phyloP scores from a whole-genome alignment of 495 filamentous ascomycete genomes.

The Podospora didyma region DNA sequence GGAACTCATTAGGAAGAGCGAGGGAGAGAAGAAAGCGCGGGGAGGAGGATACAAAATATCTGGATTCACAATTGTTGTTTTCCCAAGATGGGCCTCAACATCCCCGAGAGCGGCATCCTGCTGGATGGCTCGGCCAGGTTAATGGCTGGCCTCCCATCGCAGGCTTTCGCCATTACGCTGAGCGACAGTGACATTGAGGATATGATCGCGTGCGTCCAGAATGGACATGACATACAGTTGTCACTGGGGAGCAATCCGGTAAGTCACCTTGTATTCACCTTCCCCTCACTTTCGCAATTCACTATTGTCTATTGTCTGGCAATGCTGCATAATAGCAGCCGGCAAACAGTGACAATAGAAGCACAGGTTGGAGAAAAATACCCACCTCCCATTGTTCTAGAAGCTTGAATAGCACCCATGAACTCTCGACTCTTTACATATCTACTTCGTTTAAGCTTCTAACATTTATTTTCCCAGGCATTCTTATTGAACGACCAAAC shows the following conservation, averaged over 20 bases:
- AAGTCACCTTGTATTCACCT: constrained; percentile 32
- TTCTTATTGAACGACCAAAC: constrained; percentile 37
- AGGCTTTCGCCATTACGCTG: constrained; percentile 62
- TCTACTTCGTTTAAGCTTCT: constrained; percentile 9
- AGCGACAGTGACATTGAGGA: constrained; percentile 64
- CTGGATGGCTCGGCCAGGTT: constrained; percentile 38
- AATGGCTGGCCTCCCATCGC: constrained; percentile 33
- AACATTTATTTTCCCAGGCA: constrained; percentile 21
- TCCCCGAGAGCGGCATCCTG: constrained; percentile 41
- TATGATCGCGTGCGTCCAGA: constrained; percentile 62
- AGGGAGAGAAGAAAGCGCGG: neutral
- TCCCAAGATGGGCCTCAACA: constrained; percentile 32
- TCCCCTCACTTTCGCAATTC: constrained; percentile 12
- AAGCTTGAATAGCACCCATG: neutral
- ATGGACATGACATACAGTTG: constrained; percentile 57
- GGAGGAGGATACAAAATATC: constrained; percentile 7
- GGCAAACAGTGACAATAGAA: constrained; percentile 8
- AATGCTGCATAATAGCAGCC: constrained; percentile 10
- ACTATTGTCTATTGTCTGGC: constrained; percentile 16
- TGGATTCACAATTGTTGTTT: constrained; percentile 1
- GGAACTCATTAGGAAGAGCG: neutral
- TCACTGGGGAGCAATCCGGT: constrained; percentile 53
- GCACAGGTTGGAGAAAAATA: neutral
- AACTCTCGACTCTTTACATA: neutral
- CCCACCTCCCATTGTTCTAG: neutral